Evolutionary conservation across 139 green algal genomes (phyloP).

Genomic region (Chlamydomonas schloesseri): DNA sequence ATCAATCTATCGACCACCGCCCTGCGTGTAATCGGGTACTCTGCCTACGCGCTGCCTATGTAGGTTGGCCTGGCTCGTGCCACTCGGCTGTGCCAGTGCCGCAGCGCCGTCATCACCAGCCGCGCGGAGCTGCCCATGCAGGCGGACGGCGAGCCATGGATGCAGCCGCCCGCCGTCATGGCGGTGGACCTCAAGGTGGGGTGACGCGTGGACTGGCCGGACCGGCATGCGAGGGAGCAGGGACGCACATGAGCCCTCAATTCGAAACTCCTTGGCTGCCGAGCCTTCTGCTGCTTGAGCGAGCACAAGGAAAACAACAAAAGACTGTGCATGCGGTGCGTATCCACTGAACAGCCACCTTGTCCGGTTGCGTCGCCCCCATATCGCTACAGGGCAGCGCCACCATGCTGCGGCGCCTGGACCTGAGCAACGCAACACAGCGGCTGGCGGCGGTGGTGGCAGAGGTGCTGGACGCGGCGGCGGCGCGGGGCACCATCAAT

Average conservation of each 20-base stretch:
- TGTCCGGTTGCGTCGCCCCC: background rate
- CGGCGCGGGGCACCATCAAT: conserved; percentile 64
- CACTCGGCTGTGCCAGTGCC: conserved; percentile 74
- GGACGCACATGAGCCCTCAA: too few relatives aligned
- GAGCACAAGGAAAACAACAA: background rate
- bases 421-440: conserved; percentile 22
- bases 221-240: background rate
- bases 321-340: background rate
- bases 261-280: too few relatives aligned
- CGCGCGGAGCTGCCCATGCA: conserved; percentile 73
- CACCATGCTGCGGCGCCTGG: conserved; percentile 72
- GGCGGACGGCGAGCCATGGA: conserved; percentile 86
- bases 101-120: conserved; percentile 39
- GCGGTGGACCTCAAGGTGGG: conserved; percentile 13
- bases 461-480: conserved; percentile 72
- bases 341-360: background rate
- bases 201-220: too few relatives aligned
- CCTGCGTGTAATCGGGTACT: too few relatives aligned
- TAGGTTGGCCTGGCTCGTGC: conserved; percentile 74
- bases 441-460: conserved; percentile 60
- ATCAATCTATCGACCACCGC: too few relatives aligned
- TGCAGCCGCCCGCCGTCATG: conserved; percentile 59
- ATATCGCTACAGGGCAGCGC: conserved; percentile 39
- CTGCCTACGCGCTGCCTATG: too few relatives aligned
- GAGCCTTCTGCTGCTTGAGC: too few relatives aligned